Conservation (phyloP, 805 yeast species). For the Komagataella pseudopastoris region DNA sequence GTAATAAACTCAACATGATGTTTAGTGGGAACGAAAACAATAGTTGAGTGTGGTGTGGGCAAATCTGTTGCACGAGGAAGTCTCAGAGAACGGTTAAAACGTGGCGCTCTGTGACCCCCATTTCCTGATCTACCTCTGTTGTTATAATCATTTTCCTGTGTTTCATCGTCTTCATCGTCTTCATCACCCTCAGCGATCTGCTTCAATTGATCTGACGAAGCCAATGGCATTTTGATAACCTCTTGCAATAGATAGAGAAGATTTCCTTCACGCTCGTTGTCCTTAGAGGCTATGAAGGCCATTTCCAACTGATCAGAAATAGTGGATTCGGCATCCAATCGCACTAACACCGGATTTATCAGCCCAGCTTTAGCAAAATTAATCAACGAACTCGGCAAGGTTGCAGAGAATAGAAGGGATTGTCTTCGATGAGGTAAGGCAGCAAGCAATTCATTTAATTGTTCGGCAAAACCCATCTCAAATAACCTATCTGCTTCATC, state of each 20-base stretch:
- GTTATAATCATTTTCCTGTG: constrained; percentile 10
- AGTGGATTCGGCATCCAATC: constrained; percentile 87
- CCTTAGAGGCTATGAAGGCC: constrained; percentile 73
- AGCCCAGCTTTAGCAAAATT: constrained; percentile 97
- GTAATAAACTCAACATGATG: constrained; percentile 94
- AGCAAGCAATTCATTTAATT: constrained; percentile 77
- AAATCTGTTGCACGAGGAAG: constrained; percentile 71
- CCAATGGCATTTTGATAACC: constrained; percentile 72
- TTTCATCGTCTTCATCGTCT: constrained; percentile 24
- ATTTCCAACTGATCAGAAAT: constrained; percentile 83
- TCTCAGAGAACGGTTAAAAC: constrained; percentile 12
- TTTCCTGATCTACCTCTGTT: constrained; percentile 19
- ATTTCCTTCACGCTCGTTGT: constrained; percentile 82
- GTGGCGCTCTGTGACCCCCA: constrained; percentile 28
- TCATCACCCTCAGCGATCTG: constrained; percentile 44
- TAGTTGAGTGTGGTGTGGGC: constrained; percentile 79
- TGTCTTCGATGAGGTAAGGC: constrained; percentile 76
- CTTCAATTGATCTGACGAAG: constrained; percentile 53
- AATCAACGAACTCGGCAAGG: constrained; percentile 82
- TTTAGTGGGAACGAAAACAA: constrained; percentile 90
- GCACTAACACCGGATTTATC: constrained; percentile 79
- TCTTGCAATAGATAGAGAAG: constrained; percentile 66
- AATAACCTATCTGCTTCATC: constrained; percentile 97
- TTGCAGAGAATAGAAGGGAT: constrained; percentile 85
- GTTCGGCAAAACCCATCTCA: constrained; percentile 94